Conservation (phyloP, 2,329 filamentous ascomycete species). For the Colletotrichum magnum region DNA sequence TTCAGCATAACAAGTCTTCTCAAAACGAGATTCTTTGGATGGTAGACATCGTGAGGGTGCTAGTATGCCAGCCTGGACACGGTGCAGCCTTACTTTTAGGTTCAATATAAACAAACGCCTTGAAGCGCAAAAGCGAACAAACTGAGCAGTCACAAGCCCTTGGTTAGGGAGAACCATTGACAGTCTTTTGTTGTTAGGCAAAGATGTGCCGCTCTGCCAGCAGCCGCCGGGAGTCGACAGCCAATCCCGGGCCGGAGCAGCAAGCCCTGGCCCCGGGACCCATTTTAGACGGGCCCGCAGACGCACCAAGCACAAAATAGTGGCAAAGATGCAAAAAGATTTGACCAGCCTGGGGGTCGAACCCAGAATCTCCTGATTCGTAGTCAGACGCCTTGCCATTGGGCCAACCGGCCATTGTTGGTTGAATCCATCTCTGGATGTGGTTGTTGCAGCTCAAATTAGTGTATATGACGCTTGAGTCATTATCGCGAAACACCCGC, state of each 20-base stretch:
- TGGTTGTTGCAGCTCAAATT: not conserved
- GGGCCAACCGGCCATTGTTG: constrained; percentile 47
- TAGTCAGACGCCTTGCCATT: constrained; percentile 61
- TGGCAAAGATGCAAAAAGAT: constrained; percentile 4
- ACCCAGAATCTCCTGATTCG: constrained; percentile 45
- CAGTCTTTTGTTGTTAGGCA: not conserved
- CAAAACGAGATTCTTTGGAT: too few relatives aligned
- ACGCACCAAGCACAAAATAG: not conserved
- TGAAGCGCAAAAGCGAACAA: too few relatives aligned
- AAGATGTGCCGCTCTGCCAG: not conserved
- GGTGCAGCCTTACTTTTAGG: too few relatives aligned
- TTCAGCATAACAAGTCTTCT: too few relatives aligned
- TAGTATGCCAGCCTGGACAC: too few relatives aligned
- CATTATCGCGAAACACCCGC: not conserved
- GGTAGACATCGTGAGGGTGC: too few relatives aligned
- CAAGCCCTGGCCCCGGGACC: constrained; percentile 29
- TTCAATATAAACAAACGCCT: too few relatives aligned
- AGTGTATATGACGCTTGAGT: not conserved
- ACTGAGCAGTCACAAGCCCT: too few relatives aligned
- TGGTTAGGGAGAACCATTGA: too few relatives aligned
- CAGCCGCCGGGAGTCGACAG: not conserved
- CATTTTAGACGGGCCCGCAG: constrained; percentile 20
- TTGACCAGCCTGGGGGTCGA: constrained; percentile 42
- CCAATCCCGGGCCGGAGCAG: constrained; percentile 25
- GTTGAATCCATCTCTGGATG: constrained; percentile 12